These are phyloP conservation scores for Rhizoclosmatium sp. DNA, from an alignment of 192 early-diverging fungal species.

Conservation along the genomic window DNA sequence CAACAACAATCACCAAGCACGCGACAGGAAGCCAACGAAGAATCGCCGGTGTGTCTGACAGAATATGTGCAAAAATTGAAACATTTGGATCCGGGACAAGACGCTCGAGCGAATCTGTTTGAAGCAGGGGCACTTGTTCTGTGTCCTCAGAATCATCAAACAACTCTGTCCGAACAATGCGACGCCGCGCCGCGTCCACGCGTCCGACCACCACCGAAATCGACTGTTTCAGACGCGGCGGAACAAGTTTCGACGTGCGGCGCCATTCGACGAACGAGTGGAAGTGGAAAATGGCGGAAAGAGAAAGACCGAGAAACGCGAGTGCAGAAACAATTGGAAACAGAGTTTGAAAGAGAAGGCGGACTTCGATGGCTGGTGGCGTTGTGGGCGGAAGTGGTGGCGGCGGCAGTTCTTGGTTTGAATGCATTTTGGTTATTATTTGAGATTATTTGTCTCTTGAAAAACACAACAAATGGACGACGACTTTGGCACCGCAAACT, in stretches of 20 bases:
- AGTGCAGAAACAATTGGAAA: neutral
- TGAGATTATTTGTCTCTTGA: no score
- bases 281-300: neutral
- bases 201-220: neutral
- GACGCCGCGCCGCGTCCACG: neutral
- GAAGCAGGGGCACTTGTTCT: no score
- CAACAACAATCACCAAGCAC: neutral
- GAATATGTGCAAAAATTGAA: no score
- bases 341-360: neutral
- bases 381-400: neutral
- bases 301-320: neutral
- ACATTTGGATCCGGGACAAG: no score
- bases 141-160: no score
- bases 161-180: no score
- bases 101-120: no score
- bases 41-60: neutral
- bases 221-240: neutral
- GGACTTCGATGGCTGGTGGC: neutral
- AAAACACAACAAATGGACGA: constrained; percentile 12
- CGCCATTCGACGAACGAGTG: neutral
- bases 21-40: constrained; percentile 8
- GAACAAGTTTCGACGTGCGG: neutral
- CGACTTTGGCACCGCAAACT: constrained; percentile 36
- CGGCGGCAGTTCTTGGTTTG: neutral
- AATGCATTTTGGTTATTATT: no score